phyloP scores from a whole-genome alignment of 305 asterid genomes.

The Solanum hybrid region DNA sequence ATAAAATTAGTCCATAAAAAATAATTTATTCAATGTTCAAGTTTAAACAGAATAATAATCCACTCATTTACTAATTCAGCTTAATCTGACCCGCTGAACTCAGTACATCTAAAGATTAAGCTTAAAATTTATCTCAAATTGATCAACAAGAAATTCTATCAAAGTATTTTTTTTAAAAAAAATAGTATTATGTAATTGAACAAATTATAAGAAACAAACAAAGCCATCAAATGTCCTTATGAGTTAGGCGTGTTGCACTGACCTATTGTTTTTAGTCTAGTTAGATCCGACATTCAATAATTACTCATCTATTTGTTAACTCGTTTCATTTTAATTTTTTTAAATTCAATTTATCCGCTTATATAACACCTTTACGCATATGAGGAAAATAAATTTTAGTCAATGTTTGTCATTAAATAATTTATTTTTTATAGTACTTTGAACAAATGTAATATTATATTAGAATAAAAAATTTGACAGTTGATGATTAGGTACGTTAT shows the following conservation, averaged over 20 bases:
- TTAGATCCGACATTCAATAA: not conserved
- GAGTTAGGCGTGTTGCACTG: not conserved
- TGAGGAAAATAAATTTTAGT: not conserved
- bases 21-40: not conserved
- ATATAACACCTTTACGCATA: not conserved
- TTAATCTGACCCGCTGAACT: not conserved
- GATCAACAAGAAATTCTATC: not conserved
- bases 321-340: not conserved
- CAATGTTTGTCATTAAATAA: not conserved
- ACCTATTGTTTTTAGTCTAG: not conserved
- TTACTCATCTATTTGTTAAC: not conserved
- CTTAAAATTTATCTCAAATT: not conserved
- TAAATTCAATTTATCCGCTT: not conserved
- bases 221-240: not conserved
- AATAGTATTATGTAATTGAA: too few species aligned
- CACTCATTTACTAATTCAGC: accelerated
- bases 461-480: not conserved
- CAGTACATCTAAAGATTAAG: not conserved
- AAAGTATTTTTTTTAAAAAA: not conserved
- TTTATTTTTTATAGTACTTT: not conserved
- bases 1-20: not conserved
- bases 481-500: not conserved
- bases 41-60: not conserved
- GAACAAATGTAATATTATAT: not conserved
- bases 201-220: not conserved